phyloP scores from a whole-genome alignment of 768 basidiomycete genomes.

The Leccinum truebloodii region DNA sequence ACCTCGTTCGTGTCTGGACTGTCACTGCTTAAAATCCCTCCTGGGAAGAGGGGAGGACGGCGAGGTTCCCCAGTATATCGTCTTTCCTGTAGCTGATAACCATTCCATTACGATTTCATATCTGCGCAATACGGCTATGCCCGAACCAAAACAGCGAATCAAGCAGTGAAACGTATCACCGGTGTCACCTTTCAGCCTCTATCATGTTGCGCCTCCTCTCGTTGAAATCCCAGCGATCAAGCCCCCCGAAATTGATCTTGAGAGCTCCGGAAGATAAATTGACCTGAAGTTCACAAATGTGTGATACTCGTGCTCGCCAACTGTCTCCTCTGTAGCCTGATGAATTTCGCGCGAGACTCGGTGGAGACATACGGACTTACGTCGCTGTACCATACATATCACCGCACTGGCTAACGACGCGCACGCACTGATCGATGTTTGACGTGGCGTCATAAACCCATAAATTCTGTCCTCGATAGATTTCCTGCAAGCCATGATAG shows the following conservation, averaged over 20 bases:
- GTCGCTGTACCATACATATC: slow-evolving; percentile 77
- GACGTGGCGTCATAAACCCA: slow-evolving; percentile 78
- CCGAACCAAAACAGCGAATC: background rate
- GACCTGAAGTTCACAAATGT: slow-evolving; percentile 73
- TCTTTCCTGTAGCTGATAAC: slow-evolving; percentile 27
- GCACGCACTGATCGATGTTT: slow-evolving; percentile 63
- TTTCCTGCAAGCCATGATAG: slow-evolving; percentile 67
- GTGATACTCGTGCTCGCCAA: slow-evolving; percentile 72
- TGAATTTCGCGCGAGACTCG: slow-evolving; percentile 1
- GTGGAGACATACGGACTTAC: slow-evolving; percentile 43
- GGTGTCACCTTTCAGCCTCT: slow-evolving; percentile 42
- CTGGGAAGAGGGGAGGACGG: slow-evolving; percentile 20
- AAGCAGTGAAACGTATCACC: background rate
- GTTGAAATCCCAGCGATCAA: slow-evolving; percentile 68
- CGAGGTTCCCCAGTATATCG: slow-evolving; percentile 21
- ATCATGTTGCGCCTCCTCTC: slow-evolving; percentile 65
- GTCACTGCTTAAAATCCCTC: slow-evolving; percentile 52
- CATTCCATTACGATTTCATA: slow-evolving; percentile 23
- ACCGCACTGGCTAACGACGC: slow-evolving; percentile 62
- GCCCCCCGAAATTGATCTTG: slow-evolving; percentile 74
- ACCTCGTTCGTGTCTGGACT: slow-evolving; percentile 90
- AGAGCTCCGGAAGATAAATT: slow-evolving; percentile 59
- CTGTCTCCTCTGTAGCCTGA: slow-evolving; percentile 63
- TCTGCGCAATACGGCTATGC: slow-evolving; percentile 1
- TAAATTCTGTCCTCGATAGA: slow-evolving; percentile 63